These are phyloP conservation scores for Ambrosia trifida DNA, from an alignment of 129 eudicot genomes.

Conservation along the genomic window DNA sequence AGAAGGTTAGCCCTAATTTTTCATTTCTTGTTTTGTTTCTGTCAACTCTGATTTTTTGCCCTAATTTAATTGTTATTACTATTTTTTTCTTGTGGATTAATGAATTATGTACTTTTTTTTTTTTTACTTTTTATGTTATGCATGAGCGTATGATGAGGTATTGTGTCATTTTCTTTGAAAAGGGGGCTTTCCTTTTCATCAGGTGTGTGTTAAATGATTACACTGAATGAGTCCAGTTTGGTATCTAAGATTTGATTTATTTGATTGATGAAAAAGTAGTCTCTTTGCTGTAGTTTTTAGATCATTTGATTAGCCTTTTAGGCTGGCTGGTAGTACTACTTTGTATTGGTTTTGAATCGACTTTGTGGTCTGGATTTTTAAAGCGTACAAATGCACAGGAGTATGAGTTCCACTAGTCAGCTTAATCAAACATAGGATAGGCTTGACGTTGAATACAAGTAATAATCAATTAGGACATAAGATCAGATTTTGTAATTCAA, in stretches of 20 bases:
- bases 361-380: too few relatives aligned
- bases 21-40: not conserved
- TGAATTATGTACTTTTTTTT: too few relatives aligned
- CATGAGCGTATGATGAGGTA: not conserved
- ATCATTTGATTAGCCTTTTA: not conserved
- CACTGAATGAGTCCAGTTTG: not conserved
- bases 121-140: not conserved
- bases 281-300: not conserved
- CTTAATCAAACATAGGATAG: too few relatives aligned
- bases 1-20: constrained; percentile 53
- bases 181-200: not conserved
- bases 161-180: not conserved
- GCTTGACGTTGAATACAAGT: too few relatives aligned
- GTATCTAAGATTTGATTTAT: too few relatives aligned
- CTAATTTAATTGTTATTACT: too few relatives aligned
- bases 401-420: too few relatives aligned
- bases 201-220: not conserved
- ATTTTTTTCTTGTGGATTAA: not conserved
- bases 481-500: too few relatives aligned
- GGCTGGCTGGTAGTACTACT: not conserved
- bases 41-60: constrained; percentile 5
- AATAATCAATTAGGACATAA: too few relatives aligned
- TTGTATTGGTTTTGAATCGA: not conserved
- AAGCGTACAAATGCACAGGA: too few relatives aligned
- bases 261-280: too few relatives aligned